These are phyloP conservation scores for Allium fistulosum DNA, from an alignment of 106 monocot species.

Conservation along the genomic window DNA sequence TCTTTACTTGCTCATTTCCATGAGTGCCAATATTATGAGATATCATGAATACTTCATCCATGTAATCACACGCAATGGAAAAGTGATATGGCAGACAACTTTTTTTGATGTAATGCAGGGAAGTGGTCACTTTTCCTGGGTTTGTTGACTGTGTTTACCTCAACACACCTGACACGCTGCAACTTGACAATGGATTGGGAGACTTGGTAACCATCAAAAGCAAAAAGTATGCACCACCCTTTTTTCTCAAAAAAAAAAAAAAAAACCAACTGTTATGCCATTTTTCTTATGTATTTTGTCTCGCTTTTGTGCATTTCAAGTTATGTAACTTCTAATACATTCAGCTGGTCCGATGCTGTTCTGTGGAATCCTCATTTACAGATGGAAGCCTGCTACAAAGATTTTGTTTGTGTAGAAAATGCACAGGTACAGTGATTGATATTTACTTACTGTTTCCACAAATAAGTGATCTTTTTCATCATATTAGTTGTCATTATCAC, in stretches of 20 bases:
- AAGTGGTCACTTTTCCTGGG: slow-evolving; percentile 69
- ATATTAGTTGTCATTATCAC: not conserved
- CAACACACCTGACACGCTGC: slow-evolving; percentile 51
- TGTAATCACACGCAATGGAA: not conserved
- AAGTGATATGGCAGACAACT: not conserved
- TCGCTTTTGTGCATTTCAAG: not conserved
- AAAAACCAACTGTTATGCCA: not conserved
- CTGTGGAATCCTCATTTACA: slow-evolving; percentile 92
- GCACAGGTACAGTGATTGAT: slow-evolving; percentile 52
- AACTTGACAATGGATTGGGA: slow-evolving; percentile 87
- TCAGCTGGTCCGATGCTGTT: slow-evolving; percentile 92
- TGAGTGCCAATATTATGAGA: not conserved
- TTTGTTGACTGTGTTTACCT: slow-evolving; percentile 96
- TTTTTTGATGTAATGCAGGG: slow-evolving; percentile 38
- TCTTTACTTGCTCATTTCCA: not conserved
- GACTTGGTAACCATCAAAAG: slow-evolving; percentile 58
- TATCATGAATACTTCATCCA: not conserved
- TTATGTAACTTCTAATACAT: slow-evolving; percentile 1
- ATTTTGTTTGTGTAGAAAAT: slow-evolving; percentile 99
- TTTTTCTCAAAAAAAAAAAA: not conserved
- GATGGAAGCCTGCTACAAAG: slow-evolving; percentile 89
- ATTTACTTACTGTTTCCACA: not conserved
- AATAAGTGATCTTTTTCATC: not conserved
- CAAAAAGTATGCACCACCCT: slow-evolving; percentile 39
- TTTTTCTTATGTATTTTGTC: not conserved